Conservation (phyloP, 2,329 filamentous ascomycete species). For the Ophiostoma ulmi region DNA sequence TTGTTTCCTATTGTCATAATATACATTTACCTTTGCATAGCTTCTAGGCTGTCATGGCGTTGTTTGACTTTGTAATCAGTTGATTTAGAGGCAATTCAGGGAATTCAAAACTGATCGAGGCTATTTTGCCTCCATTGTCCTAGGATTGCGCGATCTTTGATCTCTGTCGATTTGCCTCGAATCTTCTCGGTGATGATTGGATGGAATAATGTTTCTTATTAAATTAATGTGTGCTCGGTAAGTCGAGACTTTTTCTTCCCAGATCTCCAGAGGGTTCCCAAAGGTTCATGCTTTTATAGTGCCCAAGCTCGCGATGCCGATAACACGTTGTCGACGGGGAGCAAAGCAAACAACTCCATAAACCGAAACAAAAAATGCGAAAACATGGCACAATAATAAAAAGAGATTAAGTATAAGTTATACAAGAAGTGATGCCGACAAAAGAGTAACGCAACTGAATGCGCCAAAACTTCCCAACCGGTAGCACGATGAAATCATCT, state of each 20-base stretch:
- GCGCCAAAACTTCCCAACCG: neutral
- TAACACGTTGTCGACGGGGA: neutral
- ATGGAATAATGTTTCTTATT: neutral
- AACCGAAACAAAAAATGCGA: neutral
- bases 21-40: conserved; percentile 14
- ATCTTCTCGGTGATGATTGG: no score
- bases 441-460: neutral
- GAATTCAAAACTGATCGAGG: no score
- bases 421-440: neutral
- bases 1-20: conserved; percentile 19
- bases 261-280: neutral
- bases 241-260: conserved; percentile 12
- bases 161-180: no score
- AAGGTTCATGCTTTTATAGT: neutral
- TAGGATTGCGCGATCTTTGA: no score
- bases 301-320: neutral
- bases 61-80: no score
- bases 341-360: neutral
- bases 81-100: no score
- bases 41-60: neutral
- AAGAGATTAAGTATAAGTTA: neutral
- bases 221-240: conserved; percentile 11
- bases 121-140: no score
- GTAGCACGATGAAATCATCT: neutral
- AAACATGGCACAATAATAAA: neutral